phyloP scores from a whole-genome alignment of 2,329 filamentous ascomycete genomes.

The Elsinoe fawcettii region DNA sequence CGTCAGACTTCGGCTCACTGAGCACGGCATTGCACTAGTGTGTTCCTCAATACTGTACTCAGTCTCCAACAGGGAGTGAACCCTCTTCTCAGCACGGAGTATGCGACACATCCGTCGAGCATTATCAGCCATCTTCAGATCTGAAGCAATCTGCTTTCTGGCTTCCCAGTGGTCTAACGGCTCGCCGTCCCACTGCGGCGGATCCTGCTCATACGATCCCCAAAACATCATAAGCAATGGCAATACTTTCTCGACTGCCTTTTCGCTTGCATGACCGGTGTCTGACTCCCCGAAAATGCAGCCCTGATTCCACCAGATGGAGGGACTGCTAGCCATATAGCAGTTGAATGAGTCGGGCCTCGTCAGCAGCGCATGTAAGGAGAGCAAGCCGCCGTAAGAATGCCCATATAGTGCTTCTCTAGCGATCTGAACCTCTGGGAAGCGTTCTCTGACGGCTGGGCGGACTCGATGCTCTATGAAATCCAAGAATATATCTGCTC shows the following conservation, averaged over 20 bases:
- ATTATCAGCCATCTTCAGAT: conserved; percentile 26
- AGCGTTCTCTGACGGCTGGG: conserved; percentile 24
- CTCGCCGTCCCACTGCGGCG: conserved; percentile 26
- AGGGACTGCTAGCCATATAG: conserved; percentile 41
- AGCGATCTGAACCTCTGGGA: conserved; percentile 27
- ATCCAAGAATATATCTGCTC: conserved; percentile 36
- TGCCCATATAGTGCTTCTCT: conserved; percentile 43
- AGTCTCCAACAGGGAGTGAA: conserved; percentile 19
- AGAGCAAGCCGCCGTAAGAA: conserved; percentile 44
- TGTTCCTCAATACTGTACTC: conserved; percentile 30
- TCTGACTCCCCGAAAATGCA: conserved; percentile 27
- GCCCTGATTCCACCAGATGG: conserved; percentile 42
- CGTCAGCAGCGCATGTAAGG: conserved; percentile 39
- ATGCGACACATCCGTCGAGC: conserved; percentile 21
- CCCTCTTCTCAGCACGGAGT: conserved; percentile 17
- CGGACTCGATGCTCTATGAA: conserved; percentile 38
- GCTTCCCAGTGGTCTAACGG: conserved; percentile 27
- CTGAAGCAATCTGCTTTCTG: conserved; percentile 18
- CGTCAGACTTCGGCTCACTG: conserved; percentile 21
- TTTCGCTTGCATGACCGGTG: conserved; percentile 25
- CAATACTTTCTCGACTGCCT: conserved; percentile 22
- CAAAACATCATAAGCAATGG: conserved; percentile 30
- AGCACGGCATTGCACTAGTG: conserved; percentile 27
- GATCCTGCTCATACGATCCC: conserved; percentile 30
- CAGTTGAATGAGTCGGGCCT: conserved; percentile 37